A percentile compares a stretch with the other conserved stretches of the same genome.
Conservation (phyloP, 192 early-diverging fungal genomes). For the Gaertneriomyces sp. region DNA sequence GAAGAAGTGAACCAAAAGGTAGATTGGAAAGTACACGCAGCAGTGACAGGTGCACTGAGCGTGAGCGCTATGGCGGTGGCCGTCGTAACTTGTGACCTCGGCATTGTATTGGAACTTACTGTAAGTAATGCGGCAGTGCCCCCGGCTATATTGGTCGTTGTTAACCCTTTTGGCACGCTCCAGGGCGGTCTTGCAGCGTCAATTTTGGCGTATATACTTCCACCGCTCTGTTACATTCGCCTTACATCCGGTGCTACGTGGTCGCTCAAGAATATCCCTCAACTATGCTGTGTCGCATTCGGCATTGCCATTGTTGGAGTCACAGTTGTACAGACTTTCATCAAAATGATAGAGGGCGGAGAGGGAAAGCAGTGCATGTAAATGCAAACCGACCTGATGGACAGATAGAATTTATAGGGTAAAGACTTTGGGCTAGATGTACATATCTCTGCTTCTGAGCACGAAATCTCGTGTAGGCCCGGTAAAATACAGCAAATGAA, state of each 20-base stretch:
- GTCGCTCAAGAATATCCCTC: conserved; percentile 58
- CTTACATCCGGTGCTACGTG: conserved; percentile 58
- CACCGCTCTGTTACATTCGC: conserved; percentile 75
- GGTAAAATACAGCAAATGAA: too few relatives aligned
- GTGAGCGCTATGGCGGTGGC: conserved; percentile 64
- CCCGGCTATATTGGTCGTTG: conserved; percentile 1
- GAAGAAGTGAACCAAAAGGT: conserved; percentile 22
- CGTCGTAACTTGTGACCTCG: conserved; percentile 73
- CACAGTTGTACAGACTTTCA: too few relatives aligned
- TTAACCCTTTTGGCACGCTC: neutral
- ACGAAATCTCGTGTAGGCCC: too few relatives aligned
- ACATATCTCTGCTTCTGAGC: too few relatives aligned
- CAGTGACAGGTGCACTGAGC: conserved; percentile 66
- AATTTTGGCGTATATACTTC: conserved; percentile 83
- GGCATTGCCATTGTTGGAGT: conserved; percentile 57
- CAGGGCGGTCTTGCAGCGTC: conserved; percentile 81
- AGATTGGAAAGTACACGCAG: conserved; percentile 51
- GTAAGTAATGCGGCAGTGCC: conserved; percentile 20
- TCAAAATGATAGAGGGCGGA: too few relatives aligned
- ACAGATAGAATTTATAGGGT: too few relatives aligned
- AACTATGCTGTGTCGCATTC: conserved; percentile 71
- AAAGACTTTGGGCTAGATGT: too few relatives aligned
- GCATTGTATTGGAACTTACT: conserved; percentile 82
- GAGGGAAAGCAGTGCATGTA: too few relatives aligned
- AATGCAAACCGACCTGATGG: too few relatives aligned